Percentiles rank a stretch among this genome's conserved stretches.
Evolutionary conservation across 177 flowering plant species (phyloP).

Genomic region (Telopea speciosissima): DNA sequence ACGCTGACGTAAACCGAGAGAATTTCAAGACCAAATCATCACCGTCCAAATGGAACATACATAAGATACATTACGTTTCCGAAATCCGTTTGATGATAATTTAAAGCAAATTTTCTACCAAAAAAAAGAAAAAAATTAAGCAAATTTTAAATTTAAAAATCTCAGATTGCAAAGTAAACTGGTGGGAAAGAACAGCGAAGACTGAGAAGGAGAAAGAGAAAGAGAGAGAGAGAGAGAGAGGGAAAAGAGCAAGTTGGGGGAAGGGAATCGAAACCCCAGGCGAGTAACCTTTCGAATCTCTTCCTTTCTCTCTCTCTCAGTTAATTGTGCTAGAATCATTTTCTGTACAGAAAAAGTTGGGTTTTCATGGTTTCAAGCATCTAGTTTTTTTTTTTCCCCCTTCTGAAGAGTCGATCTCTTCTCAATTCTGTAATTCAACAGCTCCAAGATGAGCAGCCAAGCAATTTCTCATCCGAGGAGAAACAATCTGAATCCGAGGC

Average conservation of each 20-base stretch:
- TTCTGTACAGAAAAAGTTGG: not conserved
- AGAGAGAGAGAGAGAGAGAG: conserved; percentile 2
- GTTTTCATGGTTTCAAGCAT: not conserved
- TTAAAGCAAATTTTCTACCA: too few species aligned
- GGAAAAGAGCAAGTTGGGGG: not conserved
- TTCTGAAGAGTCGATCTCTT: not conserved
- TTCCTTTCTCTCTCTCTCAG: not conserved
- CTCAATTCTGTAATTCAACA: conserved; percentile 2
- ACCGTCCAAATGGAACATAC: too few species aligned
- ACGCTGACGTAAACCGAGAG: too few species aligned
- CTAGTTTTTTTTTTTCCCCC: too few species aligned
- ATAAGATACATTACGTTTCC: too few species aligned
- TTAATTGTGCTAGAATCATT: not conserved
- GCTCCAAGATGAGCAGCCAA: conserved; percentile 22
- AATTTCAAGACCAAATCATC: too few species aligned
- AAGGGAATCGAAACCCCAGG: not conserved
- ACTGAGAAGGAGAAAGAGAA: not conserved
- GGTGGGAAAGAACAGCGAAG: not conserved
- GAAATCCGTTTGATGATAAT: too few species aligned
- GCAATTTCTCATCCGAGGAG: conserved; percentile 13
- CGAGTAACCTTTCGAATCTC: not conserved
- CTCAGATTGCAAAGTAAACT: too few species aligned
- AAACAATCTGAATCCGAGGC: conserved; percentile 14
- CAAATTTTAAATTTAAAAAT: too few species aligned
- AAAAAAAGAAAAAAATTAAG: too few species aligned